phyloP scores from a whole-genome alignment of 495 filamentous ascomycete species.

The Recurvomyces mirabilis region DNA sequence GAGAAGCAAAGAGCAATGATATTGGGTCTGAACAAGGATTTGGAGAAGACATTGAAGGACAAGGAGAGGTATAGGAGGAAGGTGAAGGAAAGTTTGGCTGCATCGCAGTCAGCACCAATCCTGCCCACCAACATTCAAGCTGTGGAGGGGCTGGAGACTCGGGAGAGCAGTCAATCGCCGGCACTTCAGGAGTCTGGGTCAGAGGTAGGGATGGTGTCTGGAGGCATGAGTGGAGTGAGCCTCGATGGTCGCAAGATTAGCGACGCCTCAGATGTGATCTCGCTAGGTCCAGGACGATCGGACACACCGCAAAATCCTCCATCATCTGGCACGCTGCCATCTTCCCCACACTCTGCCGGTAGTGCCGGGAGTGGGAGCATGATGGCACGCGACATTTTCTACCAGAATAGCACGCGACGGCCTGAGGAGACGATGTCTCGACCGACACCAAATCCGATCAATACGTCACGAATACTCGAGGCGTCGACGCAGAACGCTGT shows the following conservation, averaged over 20 bases:
- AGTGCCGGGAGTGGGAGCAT: constrained; percentile 4
- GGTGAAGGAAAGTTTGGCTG: constrained; percentile 60
- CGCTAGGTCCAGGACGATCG: constrained; percentile 11
- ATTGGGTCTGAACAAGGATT: constrained; percentile 83
- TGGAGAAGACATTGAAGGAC: constrained; percentile 83
- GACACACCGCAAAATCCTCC: constrained; percentile 18
- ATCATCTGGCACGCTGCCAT: constrained; percentile 10
- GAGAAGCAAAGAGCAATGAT: constrained; percentile 95
- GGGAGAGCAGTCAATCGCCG: constrained; percentile 18
- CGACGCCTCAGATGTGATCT: constrained; percentile 14
- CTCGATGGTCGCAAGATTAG: constrained; percentile 15
- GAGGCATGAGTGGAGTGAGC: constrained; percentile 10
- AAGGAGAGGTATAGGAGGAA: constrained; percentile 91
- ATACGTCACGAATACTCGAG: neutral
- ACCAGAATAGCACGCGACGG: neutral
- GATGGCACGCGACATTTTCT: neutral
- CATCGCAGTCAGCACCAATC: constrained; percentile 17
- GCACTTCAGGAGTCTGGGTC: neutral
- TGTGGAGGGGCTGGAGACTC: neutral
- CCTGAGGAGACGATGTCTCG: no score
- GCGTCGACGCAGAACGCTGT: neutral
- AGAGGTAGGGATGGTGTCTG: neutral
- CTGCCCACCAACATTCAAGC: constrained; percentile 1
- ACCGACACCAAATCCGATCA: no score
- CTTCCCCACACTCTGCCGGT: constrained; percentile 11